Evolutionary conservation across 495 filamentous ascomycete genomes (phyloP), one percentile per base, ranked within the genome.

Genomic region (Penicillium soppii): DNA sequence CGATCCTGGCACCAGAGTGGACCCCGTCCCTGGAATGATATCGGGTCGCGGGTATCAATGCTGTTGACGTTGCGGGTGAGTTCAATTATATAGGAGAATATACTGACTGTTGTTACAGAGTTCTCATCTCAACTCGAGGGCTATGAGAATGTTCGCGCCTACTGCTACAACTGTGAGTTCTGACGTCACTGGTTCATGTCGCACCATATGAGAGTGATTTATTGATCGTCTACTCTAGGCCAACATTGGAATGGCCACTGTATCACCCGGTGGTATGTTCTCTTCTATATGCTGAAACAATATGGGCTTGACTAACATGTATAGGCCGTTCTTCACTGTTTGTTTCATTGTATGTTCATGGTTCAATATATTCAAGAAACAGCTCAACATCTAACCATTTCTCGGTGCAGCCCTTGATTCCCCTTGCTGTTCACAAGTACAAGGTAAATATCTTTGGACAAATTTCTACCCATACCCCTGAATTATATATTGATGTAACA

Each of bases 101-200:
- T 8, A 46, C 37, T 63, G 20, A 54, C 27, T 5, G 38, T 29
- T 21, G 30, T 19, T 20, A 23, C 54, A 82, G 78, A 82, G 45
- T 81, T 82, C 58, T 71, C 72, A 2, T 74, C 71, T 33, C 72
- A 69, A 59, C 68, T 82, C 7, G 65, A 80, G 53, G 78, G 76
- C n/a, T 82, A 80, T 42, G 76, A 81, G 58, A 60, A 75, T 48
- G 75, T 80, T 7, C 70, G 77, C 26, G 78, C 76, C 29, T 77
- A 78, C 61, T 82, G 78, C 53, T 73, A 78, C 30, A 80, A 82
- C 47, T 82, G 76, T 79, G 54, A 49, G 75, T 63, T 35, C 30
- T 36, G 21, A 23, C 29, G 27, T 19, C 30, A 50, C 19, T 39
- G 15, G 35, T 27, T 9, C 19, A 35, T 30, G n/a, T n/a, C n/a